Base-by-base conservation (phyloP, 345 rosid species). In the Ailanthus altissimus region DNA sequence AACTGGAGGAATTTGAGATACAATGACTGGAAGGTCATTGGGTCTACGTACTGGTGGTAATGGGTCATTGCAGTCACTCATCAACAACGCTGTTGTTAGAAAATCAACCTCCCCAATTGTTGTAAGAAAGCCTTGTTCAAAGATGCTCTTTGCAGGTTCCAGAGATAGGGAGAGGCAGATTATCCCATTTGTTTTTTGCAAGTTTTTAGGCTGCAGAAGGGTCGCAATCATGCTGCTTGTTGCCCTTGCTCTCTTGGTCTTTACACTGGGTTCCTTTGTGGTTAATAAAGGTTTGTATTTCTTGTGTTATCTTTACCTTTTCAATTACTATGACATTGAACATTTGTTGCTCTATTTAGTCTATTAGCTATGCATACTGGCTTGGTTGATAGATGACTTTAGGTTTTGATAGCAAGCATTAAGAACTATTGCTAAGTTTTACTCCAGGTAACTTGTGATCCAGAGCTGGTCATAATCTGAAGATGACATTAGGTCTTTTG, bases 101-200 rank as follows among this genome's bases (percentile, higher is more conserved):
- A 21, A 59, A 69, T 59, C 83, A 21, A 79, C 82, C 72, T 54
- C 72, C 50, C 66, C 86, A 32, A 77, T 78, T 64, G 62, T 80
- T 69, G 72, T 75, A 21, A 82, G 86, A n/a, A 82, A 81, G 84
- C 66, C 80, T 61, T 68, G 84, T 67, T 72, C 82, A 3, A 86
- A 91, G 86, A 85, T 83, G 88, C 82, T 85, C 46, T 67, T 85
- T 56, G 65, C 89, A 38, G 84, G 82, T 78, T 81, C 85, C 62
- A 87, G 91, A 90, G 97, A 94, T 73, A 93, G 89, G 88, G 97
- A 94, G 76, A 94, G 90, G 85, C 95, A 82, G 72, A 63, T 85
- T 72, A 82, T 84, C 79, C 86, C 87, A 28, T 81, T 81, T 50
- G 64, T 90, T 73, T 90, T 88, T 74, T 91, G 82, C 81, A 82